Evolutionary conservation across 768 basidiomycete species (phyloP).

Genomic region (Calocybe gangraenosa): DNA sequence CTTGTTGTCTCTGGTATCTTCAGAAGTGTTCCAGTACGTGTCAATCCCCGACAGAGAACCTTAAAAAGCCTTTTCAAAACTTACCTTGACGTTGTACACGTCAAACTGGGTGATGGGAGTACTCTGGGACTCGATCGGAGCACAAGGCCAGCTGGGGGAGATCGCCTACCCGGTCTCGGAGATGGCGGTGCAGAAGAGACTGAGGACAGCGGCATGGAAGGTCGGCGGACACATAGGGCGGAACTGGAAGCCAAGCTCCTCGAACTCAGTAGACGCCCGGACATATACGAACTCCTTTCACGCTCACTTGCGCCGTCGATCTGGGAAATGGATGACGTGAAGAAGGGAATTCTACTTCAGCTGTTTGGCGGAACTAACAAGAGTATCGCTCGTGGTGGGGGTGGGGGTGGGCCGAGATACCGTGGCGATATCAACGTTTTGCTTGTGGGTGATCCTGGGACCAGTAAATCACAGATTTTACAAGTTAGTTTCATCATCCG

Average conservation of each 20-base stretch:
- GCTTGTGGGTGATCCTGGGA: slow-evolving; percentile 96
- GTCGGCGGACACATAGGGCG: slow-evolving; percentile 45
- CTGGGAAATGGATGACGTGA: slow-evolving; percentile 98
- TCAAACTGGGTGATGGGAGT: slow-evolving; percentile 71
- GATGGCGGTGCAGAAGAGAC: slow-evolving; percentile 62
- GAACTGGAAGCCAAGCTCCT: slow-evolving; percentile 79
- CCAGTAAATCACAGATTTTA: slow-evolving; percentile 92
- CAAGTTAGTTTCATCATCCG: slow-evolving; percentile 48
- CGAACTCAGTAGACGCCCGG: slow-evolving; percentile 67
- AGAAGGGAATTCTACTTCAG: slow-evolving; percentile 95
- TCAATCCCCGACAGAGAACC: slow-evolving; percentile 86
- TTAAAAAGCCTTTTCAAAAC: slow-evolving; percentile 98
- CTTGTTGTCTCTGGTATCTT: slow-evolving; percentile 91
- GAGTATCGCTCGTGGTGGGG: slow-evolving; percentile 87
- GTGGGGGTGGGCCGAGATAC: slow-evolving; percentile 93
- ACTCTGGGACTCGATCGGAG: slow-evolving; percentile 74
- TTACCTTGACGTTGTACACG: slow-evolving; percentile 92
- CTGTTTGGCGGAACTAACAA: slow-evolving; percentile 99
- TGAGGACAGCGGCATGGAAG: slow-evolving; percentile 43
- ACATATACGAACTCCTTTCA: slow-evolving; percentile 84
- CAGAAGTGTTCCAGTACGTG: slow-evolving; percentile 91
- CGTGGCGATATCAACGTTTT: slow-evolving; percentile 98
- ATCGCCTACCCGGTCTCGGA: slow-evolving; percentile 65
- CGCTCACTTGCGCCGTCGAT: slow-evolving; percentile 90
- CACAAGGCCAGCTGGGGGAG: slow-evolving; percentile 68